These are phyloP conservation scores for Rhazya stricta DNA, from an alignment of 257 asterid genomes.

Conservation along the genomic window DNA sequence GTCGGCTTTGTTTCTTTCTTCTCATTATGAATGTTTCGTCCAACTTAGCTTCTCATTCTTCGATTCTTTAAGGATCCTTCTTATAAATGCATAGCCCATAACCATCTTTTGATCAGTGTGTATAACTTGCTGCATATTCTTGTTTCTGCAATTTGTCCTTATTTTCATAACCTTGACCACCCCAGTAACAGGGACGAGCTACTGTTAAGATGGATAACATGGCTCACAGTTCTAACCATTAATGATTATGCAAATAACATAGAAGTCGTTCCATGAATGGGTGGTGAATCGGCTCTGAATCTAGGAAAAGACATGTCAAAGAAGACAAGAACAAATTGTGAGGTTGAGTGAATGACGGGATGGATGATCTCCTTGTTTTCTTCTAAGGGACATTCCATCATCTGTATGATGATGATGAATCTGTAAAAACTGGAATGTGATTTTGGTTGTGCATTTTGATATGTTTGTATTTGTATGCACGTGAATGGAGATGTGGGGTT, in stretches of 20 bases:
- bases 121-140: slow-evolving; percentile 8
- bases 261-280: not conserved
- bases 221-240: not conserved
- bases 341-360: not conserved
- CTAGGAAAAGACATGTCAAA: not conserved
- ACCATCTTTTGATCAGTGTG: not conserved
- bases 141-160: slow-evolving; percentile 12
- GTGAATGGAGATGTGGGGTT: slow-evolving; percentile 10
- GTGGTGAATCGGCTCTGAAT: not conserved
- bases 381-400: not conserved
- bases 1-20: not conserved
- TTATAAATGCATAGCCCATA: too few species aligned
- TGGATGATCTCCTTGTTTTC: not conserved
- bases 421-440: not conserved
- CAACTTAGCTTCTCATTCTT: not conserved
- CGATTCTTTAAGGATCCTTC: not conserved
- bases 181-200: not conserved
- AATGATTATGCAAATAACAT: not conserved
- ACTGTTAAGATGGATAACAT: not conserved
- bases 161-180: not conserved
- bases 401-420: not conserved
- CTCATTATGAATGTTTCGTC: not conserved
- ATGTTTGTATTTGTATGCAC: not conserved
- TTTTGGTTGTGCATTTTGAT: not conserved
- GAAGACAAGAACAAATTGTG: not conserved